Base-by-base conservation (phyloP, 495 filamentous ascomycete genomes). In the Aspergillus ellipticus region DNA sequence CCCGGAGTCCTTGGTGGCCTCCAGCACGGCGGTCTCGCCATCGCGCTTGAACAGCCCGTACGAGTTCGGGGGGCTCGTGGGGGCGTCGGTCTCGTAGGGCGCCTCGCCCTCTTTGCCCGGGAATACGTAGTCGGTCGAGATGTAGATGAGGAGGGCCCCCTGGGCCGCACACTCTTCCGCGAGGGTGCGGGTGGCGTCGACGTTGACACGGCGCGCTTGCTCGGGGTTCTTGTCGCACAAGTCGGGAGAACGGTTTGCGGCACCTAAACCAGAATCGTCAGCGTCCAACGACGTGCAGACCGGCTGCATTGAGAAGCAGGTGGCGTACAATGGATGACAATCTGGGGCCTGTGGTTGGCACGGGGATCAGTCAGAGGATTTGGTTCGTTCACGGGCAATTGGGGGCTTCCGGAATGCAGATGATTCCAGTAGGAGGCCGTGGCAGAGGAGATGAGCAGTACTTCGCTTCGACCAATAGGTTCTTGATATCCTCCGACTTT, bases 101-200 rank as follows among this genome's bases (percentile, higher is more conserved):
- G 92, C 92, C 22, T 93, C 86, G n/a, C 90, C 89, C 28, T 85
- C 86, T 17, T 61, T 77, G 15, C 92, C 92, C 1, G 90, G 74
- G 66, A 97, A 97, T 42, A 97, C 90, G 68, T 97, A 97, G 74
- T 97, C 92, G 39, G 92, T 96, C 0, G 89, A 94, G 66, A 97
- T 96, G 77, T 96, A 96, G 66, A 96, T 83, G 28, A 96, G 78
- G 48, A 96, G 66, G 57, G 85, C 83, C n/a, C 69, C 70, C 10
- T 83, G 81, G 15, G 73, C 61, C 16, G 83, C 79, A 62, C 88
- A 87, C 29, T 84, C 75, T 26, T 79, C 70, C 17, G 92, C 90
- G 17, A 97, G 82, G 19, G 65, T 61, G 28, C 77, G 74, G 15
- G 89, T 83, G 9, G 90, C 86, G 4, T 84, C 79, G 22, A 93